Percentiles rank a stretch among this genome's conserved stretches.
Evolutionary conservation across 2,329 filamentous ascomycete species (phyloP).

Genomic region (Drechslerella coelobrocha): DNA sequence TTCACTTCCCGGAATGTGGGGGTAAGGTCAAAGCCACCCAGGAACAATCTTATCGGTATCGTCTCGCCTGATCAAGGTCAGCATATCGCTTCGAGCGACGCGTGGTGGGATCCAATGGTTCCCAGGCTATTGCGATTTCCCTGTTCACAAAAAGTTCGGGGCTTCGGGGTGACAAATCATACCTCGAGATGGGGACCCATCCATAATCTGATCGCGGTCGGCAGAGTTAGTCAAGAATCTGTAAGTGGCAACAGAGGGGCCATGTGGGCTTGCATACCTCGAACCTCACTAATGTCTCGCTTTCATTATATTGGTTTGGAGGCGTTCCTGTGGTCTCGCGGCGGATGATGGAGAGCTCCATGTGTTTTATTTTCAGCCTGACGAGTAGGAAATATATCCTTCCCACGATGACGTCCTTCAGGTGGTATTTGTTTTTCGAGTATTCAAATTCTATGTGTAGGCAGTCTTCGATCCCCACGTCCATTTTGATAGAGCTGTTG

Average conservation of each 20-base stretch:
- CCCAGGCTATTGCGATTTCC: conserved; percentile 25
- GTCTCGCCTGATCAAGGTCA: conserved; percentile 69
- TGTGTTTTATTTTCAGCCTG: conserved; percentile 98
- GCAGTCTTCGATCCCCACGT: conserved; percentile 98
- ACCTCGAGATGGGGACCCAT: conserved; percentile 95
- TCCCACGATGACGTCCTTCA: conserved; percentile 98
- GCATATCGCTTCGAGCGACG: conserved; percentile 18
- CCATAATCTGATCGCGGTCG: conserved; percentile 78
- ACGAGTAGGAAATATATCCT: conserved; percentile 98
- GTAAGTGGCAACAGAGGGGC: conserved; percentile 20
- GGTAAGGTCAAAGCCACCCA: conserved; percentile 95
- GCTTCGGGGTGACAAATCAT: conserved; percentile 58
- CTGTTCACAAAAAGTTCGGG: conserved; percentile 30
- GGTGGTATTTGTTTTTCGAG: conserved; percentile 97
- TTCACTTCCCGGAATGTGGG: conserved; percentile 99
- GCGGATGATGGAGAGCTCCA: conserved; percentile 97
- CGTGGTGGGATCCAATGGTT: conserved; percentile 22
- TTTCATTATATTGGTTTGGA: conserved; percentile 99
- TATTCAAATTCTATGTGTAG: conserved; percentile 99
- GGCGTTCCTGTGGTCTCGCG: conserved; percentile 94
- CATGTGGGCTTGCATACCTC: conserved; percentile 66
- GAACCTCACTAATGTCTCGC: conserved; percentile 94
- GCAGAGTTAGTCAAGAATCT: conserved; percentile 27
- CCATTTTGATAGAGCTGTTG: conserved; percentile 99
- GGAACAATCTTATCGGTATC: conserved; percentile 94